These are phyloP conservation scores for Hypholoma fasciculare DNA, from an alignment of 768 basidiomycete species.

Conservation along the genomic window DNA sequence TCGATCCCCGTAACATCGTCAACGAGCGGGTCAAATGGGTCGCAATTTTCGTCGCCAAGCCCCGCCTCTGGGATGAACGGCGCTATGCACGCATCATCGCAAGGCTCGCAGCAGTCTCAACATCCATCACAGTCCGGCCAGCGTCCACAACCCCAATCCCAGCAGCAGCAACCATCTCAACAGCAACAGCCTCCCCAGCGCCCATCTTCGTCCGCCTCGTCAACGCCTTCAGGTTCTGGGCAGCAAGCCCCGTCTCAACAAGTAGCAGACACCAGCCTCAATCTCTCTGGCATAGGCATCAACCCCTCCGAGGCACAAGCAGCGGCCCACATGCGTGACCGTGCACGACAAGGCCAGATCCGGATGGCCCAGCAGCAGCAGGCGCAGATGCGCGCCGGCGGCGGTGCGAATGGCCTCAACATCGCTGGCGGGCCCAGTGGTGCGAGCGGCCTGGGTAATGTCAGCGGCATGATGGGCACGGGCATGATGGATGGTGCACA, in stretches of 20 bases:
- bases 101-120: neutral
- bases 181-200: constrained; percentile 5
- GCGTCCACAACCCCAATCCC: constrained; percentile 2
- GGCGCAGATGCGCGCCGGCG: neutral
- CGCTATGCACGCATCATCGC: neutral
- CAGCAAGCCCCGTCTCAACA: constrained; percentile 6
- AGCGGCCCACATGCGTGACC: constrained; percentile 3
- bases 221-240: neutral
- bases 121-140: neutral
- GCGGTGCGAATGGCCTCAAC: neutral
- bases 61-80: neutral
- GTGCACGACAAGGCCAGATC: constrained; percentile 5
- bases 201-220: constrained; percentile 2
- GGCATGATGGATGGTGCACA: constrained; percentile 1
- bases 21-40: constrained; percentile 1
- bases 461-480: constrained; percentile 13
- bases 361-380: constrained; percentile 8
- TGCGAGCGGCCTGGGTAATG: constrained; percentile 13
- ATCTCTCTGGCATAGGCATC: constrained; percentile 6
- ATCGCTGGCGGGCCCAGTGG: constrained; percentile 8
- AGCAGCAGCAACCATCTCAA: constrained; percentile 3
- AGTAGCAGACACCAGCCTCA: neutral
- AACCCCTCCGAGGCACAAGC: constrained; percentile 7
- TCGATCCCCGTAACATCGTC: constrained; percentile 1
- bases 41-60: constrained; percentile 2